Percentiles rank a stretch among this genome's conserved stretches.
Evolutionary conservation across 306 rosid species (phyloP).

Genomic region (Potentilla sterilis): DNA sequence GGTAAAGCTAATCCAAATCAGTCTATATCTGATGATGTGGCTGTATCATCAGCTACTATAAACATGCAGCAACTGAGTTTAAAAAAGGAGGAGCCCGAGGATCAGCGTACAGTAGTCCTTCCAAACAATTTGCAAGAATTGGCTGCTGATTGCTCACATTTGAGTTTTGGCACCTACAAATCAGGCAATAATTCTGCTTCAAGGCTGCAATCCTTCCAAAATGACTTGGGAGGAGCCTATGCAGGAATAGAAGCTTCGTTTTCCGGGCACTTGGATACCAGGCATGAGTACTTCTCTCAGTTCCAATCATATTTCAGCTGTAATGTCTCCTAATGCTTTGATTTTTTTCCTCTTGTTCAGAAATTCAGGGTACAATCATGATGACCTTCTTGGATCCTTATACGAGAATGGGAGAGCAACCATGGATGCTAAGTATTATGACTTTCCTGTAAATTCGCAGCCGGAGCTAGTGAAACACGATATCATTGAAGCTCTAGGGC

Average conservation of each 20-base stretch:
- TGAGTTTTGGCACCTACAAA: constrained; percentile 70
- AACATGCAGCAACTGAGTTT: constrained; percentile 41
- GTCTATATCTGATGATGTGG: constrained; percentile 29
- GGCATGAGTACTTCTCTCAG: constrained; percentile 37
- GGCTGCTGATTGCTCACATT: constrained; percentile 60
- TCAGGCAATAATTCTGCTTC: constrained; percentile 36
- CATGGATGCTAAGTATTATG: constrained; percentile 29
- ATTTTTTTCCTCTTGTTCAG: constrained; percentile 24
- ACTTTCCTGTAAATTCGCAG: constrained; percentile 32
- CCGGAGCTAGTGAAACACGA: constrained; percentile 34
- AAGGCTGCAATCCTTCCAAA: constrained; percentile 23
- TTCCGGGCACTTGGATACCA: constrained; percentile 29
- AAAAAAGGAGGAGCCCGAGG: constrained; percentile 30
- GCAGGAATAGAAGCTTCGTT: constrained; percentile 36
- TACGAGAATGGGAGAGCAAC: constrained; percentile 28
- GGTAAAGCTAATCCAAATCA: constrained; percentile 24
- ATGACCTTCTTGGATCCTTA: constrained; percentile 34
- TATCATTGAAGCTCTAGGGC: constrained; percentile 35
- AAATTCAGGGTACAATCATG: constrained; percentile 28
- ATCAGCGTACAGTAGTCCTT: constrained; percentile 44
- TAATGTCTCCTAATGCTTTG: constrained; percentile 20
- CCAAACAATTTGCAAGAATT: constrained; percentile 56
- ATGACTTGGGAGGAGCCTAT: constrained; percentile 41
- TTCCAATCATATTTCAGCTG: constrained; percentile 22
- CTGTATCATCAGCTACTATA: constrained; percentile 42